phyloP scores from a whole-genome alignment of 1,139 yeast genomes.

The Kluyveromyces sp. region DNA sequence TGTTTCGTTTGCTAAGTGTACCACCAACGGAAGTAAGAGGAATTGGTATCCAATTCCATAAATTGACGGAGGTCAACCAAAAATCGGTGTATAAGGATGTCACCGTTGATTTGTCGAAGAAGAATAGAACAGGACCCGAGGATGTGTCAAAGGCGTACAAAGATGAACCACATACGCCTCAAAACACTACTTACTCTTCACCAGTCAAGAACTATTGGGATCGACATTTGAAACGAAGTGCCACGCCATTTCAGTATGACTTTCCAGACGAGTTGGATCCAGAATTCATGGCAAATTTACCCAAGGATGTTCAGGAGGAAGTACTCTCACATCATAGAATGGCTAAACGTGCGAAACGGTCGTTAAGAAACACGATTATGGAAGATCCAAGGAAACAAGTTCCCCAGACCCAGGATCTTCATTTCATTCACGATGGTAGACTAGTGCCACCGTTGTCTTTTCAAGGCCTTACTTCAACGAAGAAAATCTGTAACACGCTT shows the following conservation, averaged over 20 bases:
- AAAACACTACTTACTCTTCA: slow-evolving; percentile 9
- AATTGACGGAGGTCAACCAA: slow-evolving; percentile 40
- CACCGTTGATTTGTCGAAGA: not conserved
- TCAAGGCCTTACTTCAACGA: slow-evolving; percentile 32
- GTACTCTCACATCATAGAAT: slow-evolving; percentile 28
- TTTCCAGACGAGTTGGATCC: slow-evolving; percentile 6
- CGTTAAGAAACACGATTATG: slow-evolving; percentile 4
- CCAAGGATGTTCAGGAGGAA: slow-evolving; percentile 28
- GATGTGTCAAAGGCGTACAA: slow-evolving; percentile 2
- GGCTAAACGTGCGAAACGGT: slow-evolving; percentile 34
- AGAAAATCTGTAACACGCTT: slow-evolving; percentile 36
- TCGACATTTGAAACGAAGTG: slow-evolving; percentile 13
- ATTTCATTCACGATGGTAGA: slow-evolving; percentile 23
- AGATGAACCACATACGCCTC: slow-evolving; percentile 10
- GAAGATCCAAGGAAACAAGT: slow-evolving; percentile 5
- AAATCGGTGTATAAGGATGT: slow-evolving; percentile 20
- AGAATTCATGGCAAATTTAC: slow-evolving; percentile 24
- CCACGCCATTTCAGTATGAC: slow-evolving; percentile 1
- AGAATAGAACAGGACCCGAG: not conserved
- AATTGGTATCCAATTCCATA: slow-evolving; percentile 59
- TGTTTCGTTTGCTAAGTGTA: slow-evolving; percentile 50
- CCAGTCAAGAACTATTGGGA: slow-evolving; percentile 14
- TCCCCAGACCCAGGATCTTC: slow-evolving; percentile 19
- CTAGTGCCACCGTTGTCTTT: slow-evolving; percentile 34
- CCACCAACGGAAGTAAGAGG: slow-evolving; percentile 73